Conservation (phyloP, 2,329 filamentous ascomycete species). For the Polychaeton citri region DNA sequence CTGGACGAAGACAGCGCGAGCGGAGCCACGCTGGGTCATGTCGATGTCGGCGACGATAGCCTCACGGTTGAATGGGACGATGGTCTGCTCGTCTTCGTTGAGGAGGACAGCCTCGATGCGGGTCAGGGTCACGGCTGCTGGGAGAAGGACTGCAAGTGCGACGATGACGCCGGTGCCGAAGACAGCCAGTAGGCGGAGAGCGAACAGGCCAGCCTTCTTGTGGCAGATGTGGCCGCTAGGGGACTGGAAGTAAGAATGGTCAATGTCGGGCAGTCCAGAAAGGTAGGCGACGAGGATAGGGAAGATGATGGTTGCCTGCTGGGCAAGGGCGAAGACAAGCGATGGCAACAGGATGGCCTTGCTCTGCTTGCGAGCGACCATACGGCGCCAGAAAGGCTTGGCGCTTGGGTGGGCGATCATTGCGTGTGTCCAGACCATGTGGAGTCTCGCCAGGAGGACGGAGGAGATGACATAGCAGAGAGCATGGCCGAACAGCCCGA, state of each 20-base stretch:
- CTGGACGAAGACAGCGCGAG: slow-evolving; percentile 50
- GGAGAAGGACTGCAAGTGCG: slow-evolving; percentile 60
- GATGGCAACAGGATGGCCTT: slow-evolving; percentile 57
- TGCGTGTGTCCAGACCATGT: slow-evolving; percentile 72
- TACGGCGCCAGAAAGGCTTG: slow-evolving; percentile 50
- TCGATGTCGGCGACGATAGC: slow-evolving; percentile 57
- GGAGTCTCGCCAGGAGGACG: slow-evolving; percentile 52
- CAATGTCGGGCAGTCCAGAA: slow-evolving; percentile 28
- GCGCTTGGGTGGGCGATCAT: slow-evolving; percentile 59
- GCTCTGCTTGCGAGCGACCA: slow-evolving; percentile 54
- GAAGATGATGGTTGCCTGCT: slow-evolving; percentile 35
- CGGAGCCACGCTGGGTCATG: slow-evolving; percentile 52
- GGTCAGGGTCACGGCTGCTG: slow-evolving; percentile 60
- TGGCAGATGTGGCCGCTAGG: slow-evolving; percentile 12
- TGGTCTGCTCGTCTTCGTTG: slow-evolving; percentile 64
- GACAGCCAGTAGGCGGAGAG: slow-evolving; percentile 30
- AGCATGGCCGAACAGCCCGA: slow-evolving; percentile 29
- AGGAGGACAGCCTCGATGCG: slow-evolving; percentile 82
- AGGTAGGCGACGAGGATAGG: slow-evolving; percentile 37
- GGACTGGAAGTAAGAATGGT: slow-evolving; percentile 12
- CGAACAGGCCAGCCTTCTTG: slow-evolving; percentile 14
- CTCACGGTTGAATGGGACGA: slow-evolving; percentile 81
- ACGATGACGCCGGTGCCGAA: slow-evolving; percentile 30
- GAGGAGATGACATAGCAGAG: slow-evolving; percentile 44
- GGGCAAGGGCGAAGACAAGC: slow-evolving; percentile 46